Evolutionary conservation across 805 yeast species (phyloP).

Genomic region (Lipomyces spencermartinsiae): DNA sequence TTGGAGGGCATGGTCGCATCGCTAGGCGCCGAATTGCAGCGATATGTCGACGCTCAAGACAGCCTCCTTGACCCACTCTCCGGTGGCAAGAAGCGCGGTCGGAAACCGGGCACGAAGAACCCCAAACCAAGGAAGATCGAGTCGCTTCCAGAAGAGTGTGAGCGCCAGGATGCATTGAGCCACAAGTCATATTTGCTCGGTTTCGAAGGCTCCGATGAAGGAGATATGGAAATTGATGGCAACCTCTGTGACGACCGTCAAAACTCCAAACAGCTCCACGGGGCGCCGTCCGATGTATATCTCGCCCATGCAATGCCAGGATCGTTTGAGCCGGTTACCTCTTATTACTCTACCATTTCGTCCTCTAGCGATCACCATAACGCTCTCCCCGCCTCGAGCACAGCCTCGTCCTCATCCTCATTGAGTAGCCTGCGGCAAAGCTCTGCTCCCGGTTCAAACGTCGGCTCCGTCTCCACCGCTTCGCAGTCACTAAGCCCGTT

Average conservation of each 20-base stretch:
- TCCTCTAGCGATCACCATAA: neutral
- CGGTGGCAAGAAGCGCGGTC: conserved; percentile 21
- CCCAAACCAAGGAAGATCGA: conserved; percentile 6
- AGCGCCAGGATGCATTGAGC: neutral
- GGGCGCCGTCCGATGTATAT: conserved; percentile 6
- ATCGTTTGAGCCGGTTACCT: conserved; percentile 1
- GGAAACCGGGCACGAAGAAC: conserved; percentile 22
- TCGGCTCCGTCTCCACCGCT: neutral
- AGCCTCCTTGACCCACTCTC: conserved; percentile 1
- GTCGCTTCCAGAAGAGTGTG: neutral
- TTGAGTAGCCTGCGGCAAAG: neutral
- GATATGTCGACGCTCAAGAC: conserved; percentile 11
- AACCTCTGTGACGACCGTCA: neutral
- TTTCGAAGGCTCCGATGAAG: neutral
- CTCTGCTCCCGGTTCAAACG: neutral
- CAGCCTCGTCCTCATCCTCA: neutral
- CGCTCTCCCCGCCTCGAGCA: neutral
- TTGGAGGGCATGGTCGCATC: conserved; percentile 13
- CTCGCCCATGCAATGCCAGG: neutral
- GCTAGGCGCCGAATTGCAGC: conserved; percentile 14
- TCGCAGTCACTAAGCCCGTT: neutral
- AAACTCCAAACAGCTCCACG: neutral
- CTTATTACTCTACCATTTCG: conserved; percentile 2
- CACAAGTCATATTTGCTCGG: neutral
- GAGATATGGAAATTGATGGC: neutral